Evolutionary conservation across 805 yeast species (phyloP).

Genomic region (Dipodascopsis tothii): DNA sequence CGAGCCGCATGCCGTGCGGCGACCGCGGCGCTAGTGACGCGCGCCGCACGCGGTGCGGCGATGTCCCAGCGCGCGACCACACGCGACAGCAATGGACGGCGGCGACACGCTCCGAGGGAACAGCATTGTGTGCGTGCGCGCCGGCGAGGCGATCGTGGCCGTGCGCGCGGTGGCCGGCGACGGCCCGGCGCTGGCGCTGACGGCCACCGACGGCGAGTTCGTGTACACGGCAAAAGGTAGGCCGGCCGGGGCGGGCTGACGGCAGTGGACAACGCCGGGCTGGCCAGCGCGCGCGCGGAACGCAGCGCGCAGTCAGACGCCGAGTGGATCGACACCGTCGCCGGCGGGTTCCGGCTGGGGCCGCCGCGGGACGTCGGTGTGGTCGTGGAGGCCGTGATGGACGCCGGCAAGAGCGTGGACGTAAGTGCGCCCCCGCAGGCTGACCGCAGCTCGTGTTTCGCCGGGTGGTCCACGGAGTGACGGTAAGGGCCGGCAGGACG

Average conservation of each 20-base stretch:
- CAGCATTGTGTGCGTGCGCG: slow-evolving; percentile 1
- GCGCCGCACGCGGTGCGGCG: too few relatives aligned
- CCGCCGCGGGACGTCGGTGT: background rate
- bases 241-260: too few relatives aligned
- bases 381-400: background rate
- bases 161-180: slow-evolving; percentile 1
- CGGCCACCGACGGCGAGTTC: too few relatives aligned
- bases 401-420: background rate
- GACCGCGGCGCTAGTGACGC: too few relatives aligned
- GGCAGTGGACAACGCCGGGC: background rate
- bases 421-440: background rate
- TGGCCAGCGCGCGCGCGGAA: background rate
- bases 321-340: background rate
- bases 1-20: too few relatives aligned
- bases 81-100: too few relatives aligned
- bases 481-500: background rate
- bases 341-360: background rate
- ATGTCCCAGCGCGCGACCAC: too few relatives aligned
- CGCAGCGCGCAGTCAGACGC: background rate
- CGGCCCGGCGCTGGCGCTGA: background rate
- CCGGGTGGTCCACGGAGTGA: background rate
- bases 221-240: too few relatives aligned
- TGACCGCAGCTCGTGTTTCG: background rate
- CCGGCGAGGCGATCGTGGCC: slow-evolving; percentile 2
- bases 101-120: too few relatives aligned